A percentile compares a stretch with the other conserved stretches of the same genome.
Conservation (phyloP, 2,329 filamentous ascomycete species). For the Claviceps sp. region DNA sequence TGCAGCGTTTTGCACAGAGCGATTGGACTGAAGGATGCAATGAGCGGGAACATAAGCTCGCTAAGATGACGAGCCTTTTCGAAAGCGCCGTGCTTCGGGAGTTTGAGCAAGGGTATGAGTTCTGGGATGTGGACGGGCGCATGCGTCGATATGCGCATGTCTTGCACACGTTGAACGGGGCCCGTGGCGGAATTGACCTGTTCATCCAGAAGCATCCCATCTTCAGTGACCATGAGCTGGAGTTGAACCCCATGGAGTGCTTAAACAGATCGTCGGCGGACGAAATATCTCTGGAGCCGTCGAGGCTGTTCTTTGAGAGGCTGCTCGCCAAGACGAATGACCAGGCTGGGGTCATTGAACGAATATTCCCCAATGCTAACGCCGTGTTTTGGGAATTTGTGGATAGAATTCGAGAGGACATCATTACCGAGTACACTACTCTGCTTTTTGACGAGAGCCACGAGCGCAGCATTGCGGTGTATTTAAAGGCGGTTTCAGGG, state of each 20-base stretch:
- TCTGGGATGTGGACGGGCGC: slow-evolving; percentile 72
- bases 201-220: slow-evolving; percentile 85
- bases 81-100: slow-evolving; percentile 83
- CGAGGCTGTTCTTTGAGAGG: slow-evolving; percentile 65
- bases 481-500: slow-evolving; percentile 75
- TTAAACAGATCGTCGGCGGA: slow-evolving; percentile 54
- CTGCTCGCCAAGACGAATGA: slow-evolving; percentile 68
- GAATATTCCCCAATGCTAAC: slow-evolving; percentile 62
- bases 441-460: slow-evolving; percentile 80
- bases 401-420: slow-evolving; percentile 69
- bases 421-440: slow-evolving; percentile 77
- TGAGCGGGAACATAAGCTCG: slow-evolving; percentile 57
- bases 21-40: slow-evolving; percentile 67
- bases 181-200: slow-evolving; percentile 62
- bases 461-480: slow-evolving; percentile 57
- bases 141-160: slow-evolving; percentile 89
- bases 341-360: slow-evolving; percentile 65
- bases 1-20: slow-evolving; percentile 64
- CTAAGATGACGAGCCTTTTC: slow-evolving; percentile 66
- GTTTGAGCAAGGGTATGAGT: slow-evolving; percentile 85
- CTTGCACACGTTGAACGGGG: slow-evolving; percentile 68
- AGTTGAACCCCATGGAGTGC: slow-evolving; percentile 64
- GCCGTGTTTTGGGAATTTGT: slow-evolving; percentile 67
- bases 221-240: slow-evolving; percentile 57
- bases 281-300: slow-evolving; percentile 65